These are phyloP conservation scores for Parastagonospora avenae DNA, from an alignment of 2,329 filamentous ascomycete species.

Conservation along the genomic window DNA sequence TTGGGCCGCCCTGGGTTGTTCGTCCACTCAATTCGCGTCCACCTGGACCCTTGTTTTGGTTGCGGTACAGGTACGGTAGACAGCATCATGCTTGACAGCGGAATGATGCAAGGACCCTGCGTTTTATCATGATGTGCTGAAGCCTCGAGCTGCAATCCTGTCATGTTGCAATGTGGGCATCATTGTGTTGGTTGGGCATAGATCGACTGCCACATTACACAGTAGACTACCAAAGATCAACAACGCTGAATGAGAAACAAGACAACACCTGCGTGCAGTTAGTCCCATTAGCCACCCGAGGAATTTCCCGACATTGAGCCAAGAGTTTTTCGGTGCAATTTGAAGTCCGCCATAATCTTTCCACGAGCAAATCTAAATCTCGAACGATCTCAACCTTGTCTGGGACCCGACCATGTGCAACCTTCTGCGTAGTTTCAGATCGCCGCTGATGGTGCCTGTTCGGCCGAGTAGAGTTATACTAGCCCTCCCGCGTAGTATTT, in stretches of 20 bases:
- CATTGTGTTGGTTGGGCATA: neutral
- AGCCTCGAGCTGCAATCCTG: neutral
- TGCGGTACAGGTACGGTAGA: conserved; percentile 10
- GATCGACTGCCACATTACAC: neutral
- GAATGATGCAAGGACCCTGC: conserved; percentile 28
- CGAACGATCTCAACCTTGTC: neutral
- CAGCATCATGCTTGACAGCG: conserved; percentile 22
- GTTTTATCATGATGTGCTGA: conserved; percentile 28
- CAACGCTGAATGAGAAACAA: neutral
- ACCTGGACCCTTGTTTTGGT: conserved; percentile 10
- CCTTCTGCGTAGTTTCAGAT: neutral
- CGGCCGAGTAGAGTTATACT: too few relatives aligned
- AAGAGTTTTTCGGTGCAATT: neutral
- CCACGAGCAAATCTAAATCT: neutral
- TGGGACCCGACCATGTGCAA: neutral
- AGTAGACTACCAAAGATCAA: neutral
- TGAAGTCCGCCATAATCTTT: neutral
- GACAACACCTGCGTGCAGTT: too few relatives aligned
- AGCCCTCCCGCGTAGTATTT: neutral
- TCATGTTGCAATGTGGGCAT: conserved; percentile 20
- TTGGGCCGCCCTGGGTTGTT: neutral
- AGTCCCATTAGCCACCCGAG: too few relatives aligned
- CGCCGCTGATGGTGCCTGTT: neutral
- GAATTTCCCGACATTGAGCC: too few relatives aligned
- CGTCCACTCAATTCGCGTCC: neutral